Evolutionary conservation across 148 eudicot species (phyloP).

Genomic region (Rhododendron vialii): DNA sequence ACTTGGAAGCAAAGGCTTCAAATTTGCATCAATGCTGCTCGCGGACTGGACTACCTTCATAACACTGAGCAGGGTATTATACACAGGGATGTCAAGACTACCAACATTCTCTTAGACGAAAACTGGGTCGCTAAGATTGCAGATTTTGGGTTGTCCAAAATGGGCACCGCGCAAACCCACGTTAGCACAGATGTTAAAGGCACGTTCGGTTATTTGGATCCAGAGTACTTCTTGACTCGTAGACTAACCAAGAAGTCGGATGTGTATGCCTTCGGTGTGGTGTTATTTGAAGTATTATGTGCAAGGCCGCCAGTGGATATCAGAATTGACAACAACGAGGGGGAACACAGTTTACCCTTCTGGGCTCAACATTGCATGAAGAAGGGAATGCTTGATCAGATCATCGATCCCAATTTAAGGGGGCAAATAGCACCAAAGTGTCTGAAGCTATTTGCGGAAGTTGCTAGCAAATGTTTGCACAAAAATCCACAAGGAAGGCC

Average conservation of each 20-base stretch:
- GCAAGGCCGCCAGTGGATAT: constrained; percentile 18
- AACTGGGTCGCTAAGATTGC: constrained; percentile 23
- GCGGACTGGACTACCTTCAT: constrained; percentile 25
- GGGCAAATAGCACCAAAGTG: constrained; percentile 11
- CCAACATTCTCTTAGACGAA: constrained; percentile 24
- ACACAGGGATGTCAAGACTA: constrained; percentile 25
- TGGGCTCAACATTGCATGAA: constrained; percentile 23
- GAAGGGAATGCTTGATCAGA: constrained; percentile 1
- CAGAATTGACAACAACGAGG: constrained; percentile 10
- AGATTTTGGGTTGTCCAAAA: constrained; percentile 28
- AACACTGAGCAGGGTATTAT: constrained; percentile 5
- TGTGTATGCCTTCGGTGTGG: constrained; percentile 27
- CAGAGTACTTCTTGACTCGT: constrained; percentile 21
- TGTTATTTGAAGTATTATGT: constrained; percentile 23
- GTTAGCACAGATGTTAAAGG: constrained; percentile 22
- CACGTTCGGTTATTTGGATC: constrained; percentile 32
- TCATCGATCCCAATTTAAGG: constrained; percentile 14
- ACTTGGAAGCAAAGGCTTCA: constrained; percentile 21
- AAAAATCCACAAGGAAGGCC: constrained; percentile 16
- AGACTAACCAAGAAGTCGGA: constrained; percentile 25
- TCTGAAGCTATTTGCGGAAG: constrained; percentile 10
- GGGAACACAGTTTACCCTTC: constrained; percentile 2
- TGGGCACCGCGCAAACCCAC: constrained; percentile 9
- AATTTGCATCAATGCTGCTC: constrained; percentile 25
- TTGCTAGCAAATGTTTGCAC: constrained; percentile 19